These are phyloP conservation scores for Candida methanosorbosa DNA, from an alignment of 805 yeast genomes.

Conservation along the genomic window DNA sequence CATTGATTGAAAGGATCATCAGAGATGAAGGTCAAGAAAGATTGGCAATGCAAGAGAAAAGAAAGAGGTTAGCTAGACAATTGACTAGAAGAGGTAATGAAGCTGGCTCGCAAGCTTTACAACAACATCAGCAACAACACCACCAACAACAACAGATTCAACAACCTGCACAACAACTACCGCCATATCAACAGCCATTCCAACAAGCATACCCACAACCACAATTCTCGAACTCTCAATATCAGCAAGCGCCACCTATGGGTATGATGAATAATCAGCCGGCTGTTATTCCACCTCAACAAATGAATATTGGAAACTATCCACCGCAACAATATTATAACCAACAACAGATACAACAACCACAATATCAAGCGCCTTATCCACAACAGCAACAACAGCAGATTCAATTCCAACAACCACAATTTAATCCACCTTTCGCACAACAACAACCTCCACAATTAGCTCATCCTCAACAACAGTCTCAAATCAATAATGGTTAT, in stretches of 20 bases:
- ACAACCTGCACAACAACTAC: not conserved
- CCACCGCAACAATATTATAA: not conserved
- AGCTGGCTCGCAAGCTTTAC: conserved; percentile 23
- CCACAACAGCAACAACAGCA: not conserved
- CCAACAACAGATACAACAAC: conserved; percentile 1
- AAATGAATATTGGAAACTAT: not conserved
- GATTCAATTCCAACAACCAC: not conserved
- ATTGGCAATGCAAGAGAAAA: conserved; percentile 59
- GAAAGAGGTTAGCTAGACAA: conserved; percentile 27
- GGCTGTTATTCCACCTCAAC: not conserved
- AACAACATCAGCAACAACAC: not conserved
- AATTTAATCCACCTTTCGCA: not conserved
- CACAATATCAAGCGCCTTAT: not conserved
- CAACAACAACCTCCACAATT: not conserved
- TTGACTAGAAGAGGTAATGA: conserved; percentile 3
- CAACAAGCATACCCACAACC: not conserved
- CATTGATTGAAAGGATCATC: conserved; percentile 56
- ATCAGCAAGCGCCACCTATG: not conserved
- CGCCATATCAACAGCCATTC: not conserved
- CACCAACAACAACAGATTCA: not conserved
- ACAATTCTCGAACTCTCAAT: not conserved
- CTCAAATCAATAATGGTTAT: too few relatives aligned
- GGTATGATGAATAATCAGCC: not conserved
- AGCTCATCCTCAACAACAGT: not conserved
- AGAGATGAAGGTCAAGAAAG: conserved; percentile 78